Evolutionary conservation across 1,284 basidiomycete species (phyloP).

Genomic region (Sanghuangporus sanghuang): DNA sequence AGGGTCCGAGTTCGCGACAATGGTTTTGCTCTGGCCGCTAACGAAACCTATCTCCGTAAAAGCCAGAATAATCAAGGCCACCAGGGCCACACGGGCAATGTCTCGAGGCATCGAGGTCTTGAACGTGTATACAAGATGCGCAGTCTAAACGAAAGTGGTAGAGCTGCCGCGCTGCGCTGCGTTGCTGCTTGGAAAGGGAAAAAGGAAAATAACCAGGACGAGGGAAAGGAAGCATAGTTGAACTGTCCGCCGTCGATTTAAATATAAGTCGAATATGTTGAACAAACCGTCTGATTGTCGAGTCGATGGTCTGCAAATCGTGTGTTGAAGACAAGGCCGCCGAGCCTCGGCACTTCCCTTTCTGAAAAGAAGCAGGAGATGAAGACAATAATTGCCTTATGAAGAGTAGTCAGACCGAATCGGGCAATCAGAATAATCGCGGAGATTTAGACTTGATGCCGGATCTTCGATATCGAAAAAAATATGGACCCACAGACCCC

Average conservation of each 20-base stretch:
- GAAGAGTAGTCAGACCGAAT: neutral
- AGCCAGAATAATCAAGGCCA: slow-evolving; percentile 4
- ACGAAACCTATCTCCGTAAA: neutral
- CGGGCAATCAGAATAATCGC: neutral
- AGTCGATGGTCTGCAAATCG: neutral
- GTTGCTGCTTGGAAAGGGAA: neutral
- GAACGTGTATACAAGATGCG: neutral
- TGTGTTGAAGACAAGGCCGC: slow-evolving; percentile 3
- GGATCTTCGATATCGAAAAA: neutral
- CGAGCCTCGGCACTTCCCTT: neutral
- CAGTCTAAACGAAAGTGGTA: neutral
- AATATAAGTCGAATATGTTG: slow-evolving; percentile 6
- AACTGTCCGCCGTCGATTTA: neutral
- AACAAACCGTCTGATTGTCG: neutral
- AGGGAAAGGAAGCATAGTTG: neutral
- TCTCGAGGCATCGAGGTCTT: neutral
- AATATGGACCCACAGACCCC: neutral
- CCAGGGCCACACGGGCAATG: slow-evolving; percentile 9
- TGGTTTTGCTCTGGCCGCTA: slow-evolving; percentile 6
- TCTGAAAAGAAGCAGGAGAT: neutral
- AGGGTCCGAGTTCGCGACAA: slow-evolving; percentile 13
- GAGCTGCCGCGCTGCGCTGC: neutral
- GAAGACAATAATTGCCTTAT: neutral
- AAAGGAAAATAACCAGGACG: neutral
- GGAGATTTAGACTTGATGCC: neutral